Evolutionary conservation across 2,329 filamentous ascomycete genomes (phyloP).

Genomic region (Xylaria sp.): DNA sequence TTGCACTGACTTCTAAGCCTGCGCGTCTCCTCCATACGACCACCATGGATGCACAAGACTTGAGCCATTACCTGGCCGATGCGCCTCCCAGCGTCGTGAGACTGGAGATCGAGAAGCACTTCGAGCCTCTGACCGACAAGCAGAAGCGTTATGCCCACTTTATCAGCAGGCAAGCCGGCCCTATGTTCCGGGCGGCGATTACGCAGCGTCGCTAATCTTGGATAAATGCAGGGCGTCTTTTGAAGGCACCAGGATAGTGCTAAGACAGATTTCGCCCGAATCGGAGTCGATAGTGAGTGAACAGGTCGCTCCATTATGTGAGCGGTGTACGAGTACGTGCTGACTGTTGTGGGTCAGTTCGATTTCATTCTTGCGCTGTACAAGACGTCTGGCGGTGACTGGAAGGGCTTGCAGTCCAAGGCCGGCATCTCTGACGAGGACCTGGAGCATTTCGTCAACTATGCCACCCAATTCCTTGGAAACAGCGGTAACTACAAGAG

Average conservation of each 20-base stretch:
- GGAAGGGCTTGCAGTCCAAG: constrained; percentile 60
- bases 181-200: constrained; percentile 14
- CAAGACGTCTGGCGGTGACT: constrained; percentile 62
- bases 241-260: constrained; percentile 69
- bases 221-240: constrained; percentile 59
- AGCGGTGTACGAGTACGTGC: constrained; percentile 1
- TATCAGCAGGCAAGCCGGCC: constrained; percentile 61
- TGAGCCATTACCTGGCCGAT: constrained; percentile 81
- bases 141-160: constrained; percentile 90
- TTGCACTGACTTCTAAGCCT: constrained; percentile 1
- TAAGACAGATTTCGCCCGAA: constrained; percentile 77
- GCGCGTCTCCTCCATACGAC: constrained; percentile 17
- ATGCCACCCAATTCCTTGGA: constrained; percentile 71
- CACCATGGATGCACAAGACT: constrained; percentile 55
- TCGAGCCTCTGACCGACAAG: constrained; percentile 67
- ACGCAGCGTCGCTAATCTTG: constrained; percentile 9
- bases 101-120: constrained; percentile 88
- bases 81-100: constrained; percentile 82
- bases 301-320: not conserved
- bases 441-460: constrained; percentile 66
- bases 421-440: constrained; percentile 60
- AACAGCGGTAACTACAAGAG: constrained; percentile 84
- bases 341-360: constrained; percentile 39
- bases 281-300: constrained; percentile 58
- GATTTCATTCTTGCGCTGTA: constrained; percentile 73